Base-by-base conservation (phyloP, 169 alveolate genomes). In the Plasmodium gonderi region DNA sequence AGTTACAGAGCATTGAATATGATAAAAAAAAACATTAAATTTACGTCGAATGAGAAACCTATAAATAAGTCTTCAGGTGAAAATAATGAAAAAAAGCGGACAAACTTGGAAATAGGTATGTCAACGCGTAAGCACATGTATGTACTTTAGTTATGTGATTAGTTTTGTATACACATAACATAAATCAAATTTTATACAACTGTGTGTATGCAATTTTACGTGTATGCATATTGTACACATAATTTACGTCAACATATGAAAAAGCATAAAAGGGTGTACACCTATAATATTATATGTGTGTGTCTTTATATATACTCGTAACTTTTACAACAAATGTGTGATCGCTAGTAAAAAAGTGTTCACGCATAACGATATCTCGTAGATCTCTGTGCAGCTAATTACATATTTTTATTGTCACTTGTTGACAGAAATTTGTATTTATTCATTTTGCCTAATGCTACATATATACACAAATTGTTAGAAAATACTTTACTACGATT, bases 61-160 rank as follows among this genome's bases (percentile, higher is more conserved):
- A 47, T 47, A 68, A 54, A 82, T 54, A 80, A 51, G 31, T 69
- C 91, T 33, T 42, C 60, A 7, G 76, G 81, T 82, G 81, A 69
- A 20, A 67, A 82, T 29, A 47, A 82, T 82, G 91, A 69, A 23
- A 82, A 82, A 69, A 82, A 82, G 45, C 29, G 91, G 81, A 69
- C 81, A 2, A 60, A 82, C 54, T 44, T 82, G 81, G 81, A 82
- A 12, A 68, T 44, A 82, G 91, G 91, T 82, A 82, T 42, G 29
- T 31, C 3, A 44, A 65, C 36, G 74, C 42, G 7, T 11, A 17
- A 40, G 49, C 40, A 54, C 40, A 81, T 60, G 72, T 36, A 3
- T 36, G 40, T 3, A 1, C 0, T 31, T n/a, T 36, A 12, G 38
- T 36, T 1, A 6, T 60, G 72, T 60, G 72, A 29, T 0, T 36